phyloP scores from a whole-genome alignment of 2,329 filamentous ascomycete genomes.

The Fusarium sarcochroum region DNA sequence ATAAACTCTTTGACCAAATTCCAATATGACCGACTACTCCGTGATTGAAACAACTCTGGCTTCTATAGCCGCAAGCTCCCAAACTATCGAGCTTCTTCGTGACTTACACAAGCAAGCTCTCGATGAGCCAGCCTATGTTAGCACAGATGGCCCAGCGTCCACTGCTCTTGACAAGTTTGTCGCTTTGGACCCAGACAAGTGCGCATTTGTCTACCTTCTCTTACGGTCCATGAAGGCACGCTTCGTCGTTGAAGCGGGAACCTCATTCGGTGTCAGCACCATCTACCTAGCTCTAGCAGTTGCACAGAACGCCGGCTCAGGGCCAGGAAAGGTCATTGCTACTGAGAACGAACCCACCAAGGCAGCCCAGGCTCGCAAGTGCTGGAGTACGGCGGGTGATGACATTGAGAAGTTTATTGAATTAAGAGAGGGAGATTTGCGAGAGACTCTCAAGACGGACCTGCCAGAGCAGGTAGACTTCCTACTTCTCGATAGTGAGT shows the following conservation, averaged over 20 bases:
- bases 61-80: slow-evolving; percentile 49
- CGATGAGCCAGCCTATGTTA: slow-evolving; percentile 49
- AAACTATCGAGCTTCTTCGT: slow-evolving; percentile 48
- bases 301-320: slow-evolving; percentile 58
- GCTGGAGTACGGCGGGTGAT: slow-evolving; percentile 67
- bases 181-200: slow-evolving; percentile 71
- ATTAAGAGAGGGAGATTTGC: slow-evolving; percentile 69
- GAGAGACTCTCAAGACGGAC: slow-evolving; percentile 64
- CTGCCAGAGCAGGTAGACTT: slow-evolving; percentile 67
- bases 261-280: slow-evolving; percentile 72
- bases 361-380: slow-evolving; percentile 62
- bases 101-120: slow-evolving; percentile 52
- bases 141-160: slow-evolving; percentile 40
- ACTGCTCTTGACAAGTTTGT: slow-evolving; percentile 67
- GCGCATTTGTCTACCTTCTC: slow-evolving; percentile 68
- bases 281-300: slow-evolving; percentile 74
- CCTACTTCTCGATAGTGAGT: slow-evolving; percentile 72
- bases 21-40: slow-evolving; percentile 34
- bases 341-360: slow-evolving; percentile 72
- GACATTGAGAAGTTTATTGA: slow-evolving; percentile 67
- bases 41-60: slow-evolving; percentile 50
- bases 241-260: slow-evolving; percentile 71
- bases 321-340: slow-evolving; percentile 63
- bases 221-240: slow-evolving; percentile 62
- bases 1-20: background rate